Evolutionary conservation across 2,329 filamentous ascomycete species (phyloP).

Genomic region (Cadophora sp.): DNA sequence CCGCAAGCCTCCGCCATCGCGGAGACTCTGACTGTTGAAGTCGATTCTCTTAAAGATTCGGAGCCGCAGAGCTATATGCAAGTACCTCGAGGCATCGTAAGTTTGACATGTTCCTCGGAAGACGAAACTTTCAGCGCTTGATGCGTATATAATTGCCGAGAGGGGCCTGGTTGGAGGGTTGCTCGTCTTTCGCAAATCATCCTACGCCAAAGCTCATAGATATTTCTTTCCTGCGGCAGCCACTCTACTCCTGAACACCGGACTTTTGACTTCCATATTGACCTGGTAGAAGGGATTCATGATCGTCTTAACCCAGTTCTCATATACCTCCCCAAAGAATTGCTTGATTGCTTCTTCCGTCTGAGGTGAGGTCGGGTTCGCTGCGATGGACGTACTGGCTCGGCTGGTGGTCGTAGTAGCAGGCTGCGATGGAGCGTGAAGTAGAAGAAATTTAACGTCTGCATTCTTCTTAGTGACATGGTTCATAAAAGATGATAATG

Average conservation of each 20-base stretch:
- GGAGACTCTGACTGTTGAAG: no score
- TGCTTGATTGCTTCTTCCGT: constrained; percentile 95
- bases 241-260: constrained; percentile 83
- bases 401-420: constrained; percentile 54
- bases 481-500: neutral
- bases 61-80: no score
- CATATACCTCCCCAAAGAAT: constrained; percentile 95
- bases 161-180: no score
- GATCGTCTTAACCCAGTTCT: constrained; percentile 93
- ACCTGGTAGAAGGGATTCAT: constrained; percentile 96
- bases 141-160: no score
- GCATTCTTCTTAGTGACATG: constrained; percentile 18
- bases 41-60: no score
- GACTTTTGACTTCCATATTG: constrained; percentile 85
- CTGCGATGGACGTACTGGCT: constrained; percentile 73
- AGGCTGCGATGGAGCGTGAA: constrained; percentile 76
- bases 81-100: no score
- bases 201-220: constrained; percentile 55
- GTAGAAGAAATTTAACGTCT: constrained; percentile 88
- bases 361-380: constrained; percentile 86
- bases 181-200: neutral
- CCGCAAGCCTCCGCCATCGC: no score
- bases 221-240: constrained; percentile 92
- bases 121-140: no score
- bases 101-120: no score